Percentiles rank a stretch among this genome's conserved stretches.
Evolutionary conservation across 2,329 filamentous ascomycete species (phyloP).

Genomic region (Exophiala alcalophila): DNA sequence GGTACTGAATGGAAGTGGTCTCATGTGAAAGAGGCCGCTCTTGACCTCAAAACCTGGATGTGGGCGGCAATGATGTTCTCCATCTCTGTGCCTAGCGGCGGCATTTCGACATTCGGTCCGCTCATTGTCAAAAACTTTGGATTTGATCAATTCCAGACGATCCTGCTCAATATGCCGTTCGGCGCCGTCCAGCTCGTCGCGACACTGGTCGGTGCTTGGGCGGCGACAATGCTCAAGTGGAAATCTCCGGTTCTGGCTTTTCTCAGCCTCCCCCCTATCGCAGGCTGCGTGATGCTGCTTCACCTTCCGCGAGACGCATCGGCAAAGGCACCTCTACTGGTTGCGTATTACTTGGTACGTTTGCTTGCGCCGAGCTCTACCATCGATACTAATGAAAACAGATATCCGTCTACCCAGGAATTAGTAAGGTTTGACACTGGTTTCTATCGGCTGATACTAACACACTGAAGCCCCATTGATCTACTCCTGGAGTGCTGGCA

Average conservation of each 20-base stretch:
- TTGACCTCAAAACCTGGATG: constrained; percentile 60
- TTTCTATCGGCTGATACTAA: background rate
- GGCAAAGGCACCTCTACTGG: constrained; percentile 52
- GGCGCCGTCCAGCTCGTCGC: constrained; percentile 55
- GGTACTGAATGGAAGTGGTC: constrained; percentile 51
- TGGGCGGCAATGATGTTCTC: constrained; percentile 55
- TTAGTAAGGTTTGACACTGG: constrained; percentile 34
- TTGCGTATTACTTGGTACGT: constrained; percentile 53
- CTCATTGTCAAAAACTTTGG: constrained; percentile 30
- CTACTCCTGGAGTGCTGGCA: constrained; percentile 67
- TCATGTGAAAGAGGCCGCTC: constrained; percentile 53
- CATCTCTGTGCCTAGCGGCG: constrained; percentile 42
- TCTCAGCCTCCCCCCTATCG: constrained; percentile 57
- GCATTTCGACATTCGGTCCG: constrained; percentile 25
- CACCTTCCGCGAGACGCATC: constrained; percentile 46
- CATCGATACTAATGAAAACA: constrained; percentile 21
- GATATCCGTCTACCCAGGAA: constrained; percentile 60
- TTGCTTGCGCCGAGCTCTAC: constrained; percentile 17
- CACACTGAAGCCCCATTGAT: constrained; percentile 53
- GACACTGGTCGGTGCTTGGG: constrained; percentile 56
- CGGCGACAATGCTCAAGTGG: constrained; percentile 53
- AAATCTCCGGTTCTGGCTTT: constrained; percentile 56
- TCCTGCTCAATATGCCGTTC: constrained; percentile 30
- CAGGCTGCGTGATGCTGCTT: constrained; percentile 55
- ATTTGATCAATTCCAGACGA: constrained; percentile 25